phyloP scores from a whole-genome alignment of 2,329 filamentous ascomycete species.

The Cordyceps fumosorosea region DNA sequence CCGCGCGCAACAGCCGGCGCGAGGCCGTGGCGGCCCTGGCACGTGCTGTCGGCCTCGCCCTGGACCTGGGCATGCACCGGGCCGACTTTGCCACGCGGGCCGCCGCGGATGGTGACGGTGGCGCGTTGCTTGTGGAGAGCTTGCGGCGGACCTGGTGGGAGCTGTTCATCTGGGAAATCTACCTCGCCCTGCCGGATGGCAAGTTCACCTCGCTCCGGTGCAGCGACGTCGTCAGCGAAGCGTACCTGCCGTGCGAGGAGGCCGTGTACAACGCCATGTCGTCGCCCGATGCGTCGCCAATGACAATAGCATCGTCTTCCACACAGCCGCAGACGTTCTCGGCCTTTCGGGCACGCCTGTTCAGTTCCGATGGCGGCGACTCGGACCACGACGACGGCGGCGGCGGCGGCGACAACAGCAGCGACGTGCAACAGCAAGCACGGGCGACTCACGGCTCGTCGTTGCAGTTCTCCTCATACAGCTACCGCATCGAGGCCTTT shows the following conservation, averaged over 20 bases:
- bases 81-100: neutral
- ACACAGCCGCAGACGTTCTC: neutral
- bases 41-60: neutral
- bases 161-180: neutral
- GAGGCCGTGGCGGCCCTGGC: neutral
- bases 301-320: too few species aligned
- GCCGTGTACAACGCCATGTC: neutral
- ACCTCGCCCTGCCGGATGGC: neutral
- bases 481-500: conserved; percentile 6
- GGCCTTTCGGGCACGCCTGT: neutral
- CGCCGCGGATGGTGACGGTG: neutral
- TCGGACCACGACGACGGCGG: neutral
- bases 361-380: neutral
- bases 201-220: neutral
- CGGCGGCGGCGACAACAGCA: too few species aligned
- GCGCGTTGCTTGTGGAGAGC: neutral
- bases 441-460: neutral
- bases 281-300: too few species aligned
- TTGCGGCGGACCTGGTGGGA: neutral
- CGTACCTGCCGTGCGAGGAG: neutral
- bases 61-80: neutral
- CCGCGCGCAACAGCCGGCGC: neutral
- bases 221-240: neutral
- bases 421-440: neutral
- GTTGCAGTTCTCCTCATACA: neutral